phyloP scores from a whole-genome alignment of 352 stramenopile species.

The Phytophthora fragariaefolia region DNA sequence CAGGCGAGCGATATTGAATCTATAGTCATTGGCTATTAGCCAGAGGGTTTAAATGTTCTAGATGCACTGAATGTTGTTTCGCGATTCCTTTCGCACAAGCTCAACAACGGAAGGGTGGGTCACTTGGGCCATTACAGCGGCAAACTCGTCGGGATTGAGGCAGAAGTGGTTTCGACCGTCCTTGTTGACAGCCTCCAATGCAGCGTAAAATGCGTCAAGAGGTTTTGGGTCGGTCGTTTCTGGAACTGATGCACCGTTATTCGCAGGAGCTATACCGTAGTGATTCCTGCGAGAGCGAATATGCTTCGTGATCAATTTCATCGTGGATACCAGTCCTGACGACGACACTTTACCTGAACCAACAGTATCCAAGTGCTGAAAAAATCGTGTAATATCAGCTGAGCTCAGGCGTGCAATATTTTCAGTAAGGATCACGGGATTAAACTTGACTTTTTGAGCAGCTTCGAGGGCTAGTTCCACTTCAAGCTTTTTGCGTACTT shows the following conservation, averaged over 20 bases:
- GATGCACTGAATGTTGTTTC: slow-evolving; percentile 67
- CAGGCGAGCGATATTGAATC: neutral
- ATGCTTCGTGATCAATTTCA: slow-evolving; percentile 58
- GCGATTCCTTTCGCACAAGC: slow-evolving; percentile 56
- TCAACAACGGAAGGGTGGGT: slow-evolving; percentile 44
- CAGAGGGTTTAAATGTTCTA: slow-evolving; percentile 22
- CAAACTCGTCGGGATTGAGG: slow-evolving; percentile 42
- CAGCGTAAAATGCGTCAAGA: slow-evolving; percentile 30
- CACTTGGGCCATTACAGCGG: slow-evolving; percentile 44
- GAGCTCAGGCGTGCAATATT: slow-evolving; percentile 5
- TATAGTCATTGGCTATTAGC: too few species aligned
- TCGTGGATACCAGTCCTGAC: slow-evolving; percentile 33
- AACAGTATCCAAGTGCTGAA: slow-evolving; percentile 58
- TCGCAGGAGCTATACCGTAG: neutral
- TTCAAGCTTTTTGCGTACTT: slow-evolving; percentile 22
- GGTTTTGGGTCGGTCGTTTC: neutral
- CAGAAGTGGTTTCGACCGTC: slow-evolving; percentile 18
- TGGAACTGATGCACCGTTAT: neutral
- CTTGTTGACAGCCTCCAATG: slow-evolving; percentile 22
- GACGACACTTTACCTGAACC: slow-evolving; percentile 62
- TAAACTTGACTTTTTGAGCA: neutral
- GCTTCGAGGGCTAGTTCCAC: neutral
- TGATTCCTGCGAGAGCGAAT: slow-evolving; percentile 18
- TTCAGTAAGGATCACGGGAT: neutral
- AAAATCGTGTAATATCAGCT: slow-evolving; percentile 41